phyloP scores from a whole-genome alignment of 192 early-diverging fungal genomes.

The Linnemannia elongata region DNA sequence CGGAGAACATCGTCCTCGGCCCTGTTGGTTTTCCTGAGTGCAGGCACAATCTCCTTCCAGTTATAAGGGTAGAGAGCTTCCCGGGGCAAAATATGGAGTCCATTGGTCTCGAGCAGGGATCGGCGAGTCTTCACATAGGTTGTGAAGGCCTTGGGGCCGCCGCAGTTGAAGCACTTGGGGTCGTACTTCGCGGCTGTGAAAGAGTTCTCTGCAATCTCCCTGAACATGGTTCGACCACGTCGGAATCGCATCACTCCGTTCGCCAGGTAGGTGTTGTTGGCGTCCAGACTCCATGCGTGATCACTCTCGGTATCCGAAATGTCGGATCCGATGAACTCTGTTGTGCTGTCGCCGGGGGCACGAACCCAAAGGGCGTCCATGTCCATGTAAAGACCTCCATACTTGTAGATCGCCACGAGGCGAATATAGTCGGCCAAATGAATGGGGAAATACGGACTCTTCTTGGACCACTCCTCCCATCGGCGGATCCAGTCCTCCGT shows the following conservation, averaged over 20 bases:
- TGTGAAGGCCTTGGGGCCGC: slow-evolving; percentile 68
- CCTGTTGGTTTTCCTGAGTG: slow-evolving; percentile 46
- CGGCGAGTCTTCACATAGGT: slow-evolving; percentile 64
- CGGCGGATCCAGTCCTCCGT: slow-evolving; percentile 65
- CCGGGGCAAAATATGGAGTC: slow-evolving; percentile 61
- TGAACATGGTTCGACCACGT: slow-evolving; percentile 66
- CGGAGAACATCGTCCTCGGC: slow-evolving; percentile 58
- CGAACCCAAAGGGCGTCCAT: slow-evolving; percentile 74
- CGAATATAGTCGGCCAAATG: slow-evolving; percentile 71
- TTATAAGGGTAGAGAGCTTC: slow-evolving; percentile 64
- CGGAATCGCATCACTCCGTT: slow-evolving; percentile 72
- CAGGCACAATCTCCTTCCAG: slow-evolving; percentile 60
- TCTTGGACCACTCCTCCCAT: slow-evolving; percentile 68
- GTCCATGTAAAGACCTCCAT: slow-evolving; percentile 75
- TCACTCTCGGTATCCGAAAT: slow-evolving; percentile 59
- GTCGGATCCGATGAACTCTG: slow-evolving; percentile 72
- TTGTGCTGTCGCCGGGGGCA: slow-evolving; percentile 59
- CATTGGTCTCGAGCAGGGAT: slow-evolving; percentile 55
- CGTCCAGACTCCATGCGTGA: slow-evolving; percentile 65
- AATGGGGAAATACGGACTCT: slow-evolving; percentile 62
- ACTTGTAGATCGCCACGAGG: slow-evolving; percentile 66
- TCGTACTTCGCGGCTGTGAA: slow-evolving; percentile 65
- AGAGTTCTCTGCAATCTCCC: slow-evolving; percentile 64
- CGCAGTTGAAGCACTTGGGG: slow-evolving; percentile 69
- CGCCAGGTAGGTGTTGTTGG: slow-evolving; percentile 63